A percentile compares a stretch with the other conserved stretches of the same genome.
These are phyloP conservation scores for Discostella pseudostelligera DNA, from an alignment of 108 stramenopile species.

Conservation along the genomic window DNA sequence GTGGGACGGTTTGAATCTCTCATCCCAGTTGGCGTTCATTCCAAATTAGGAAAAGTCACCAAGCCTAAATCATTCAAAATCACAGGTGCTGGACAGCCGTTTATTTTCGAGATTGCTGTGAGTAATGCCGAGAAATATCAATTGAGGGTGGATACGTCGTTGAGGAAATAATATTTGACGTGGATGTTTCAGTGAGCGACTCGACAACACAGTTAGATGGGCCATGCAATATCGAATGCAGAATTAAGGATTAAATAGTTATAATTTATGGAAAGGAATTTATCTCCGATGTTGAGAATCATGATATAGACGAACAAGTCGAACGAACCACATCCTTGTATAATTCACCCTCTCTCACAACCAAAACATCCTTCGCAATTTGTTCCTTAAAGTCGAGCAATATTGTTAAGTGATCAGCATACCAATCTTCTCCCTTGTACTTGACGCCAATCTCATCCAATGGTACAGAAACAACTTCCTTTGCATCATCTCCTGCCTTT, in stretches of 20 bases:
- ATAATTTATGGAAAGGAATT: not conserved
- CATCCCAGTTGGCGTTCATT: conserved; percentile 15
- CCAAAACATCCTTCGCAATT: not conserved
- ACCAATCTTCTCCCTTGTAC: conserved; percentile 48
- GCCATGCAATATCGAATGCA: too few species aligned
- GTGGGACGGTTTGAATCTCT: conserved; percentile 32
- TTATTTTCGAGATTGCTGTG: conserved; percentile 18
- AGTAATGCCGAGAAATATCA: not conserved
- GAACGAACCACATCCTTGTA: conserved; percentile 24
- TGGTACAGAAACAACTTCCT: conserved; percentile 60
- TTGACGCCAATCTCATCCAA: conserved; percentile 59
- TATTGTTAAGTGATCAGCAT: conserved; percentile 58
- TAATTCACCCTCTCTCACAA: conserved; percentile 9
- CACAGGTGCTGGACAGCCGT: conserved; percentile 17
- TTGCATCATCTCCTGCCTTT: conserved; percentile 83
- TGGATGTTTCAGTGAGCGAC: not conserved
- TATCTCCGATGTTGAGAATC: not conserved
- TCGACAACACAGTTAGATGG: too few species aligned
- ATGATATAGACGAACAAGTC: conserved; percentile 18
- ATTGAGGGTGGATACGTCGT: conserved; percentile 26
- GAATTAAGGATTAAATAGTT: not conserved
- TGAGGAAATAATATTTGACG: conserved; percentile 21
- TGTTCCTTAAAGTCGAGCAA: conserved; percentile 55
- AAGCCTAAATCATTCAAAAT: conserved; percentile 29
- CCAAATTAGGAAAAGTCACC: conserved; percentile 26